Conservation (phyloP, 2,329 filamentous ascomycete genomes). For the Verruconis gallopava region DNA sequence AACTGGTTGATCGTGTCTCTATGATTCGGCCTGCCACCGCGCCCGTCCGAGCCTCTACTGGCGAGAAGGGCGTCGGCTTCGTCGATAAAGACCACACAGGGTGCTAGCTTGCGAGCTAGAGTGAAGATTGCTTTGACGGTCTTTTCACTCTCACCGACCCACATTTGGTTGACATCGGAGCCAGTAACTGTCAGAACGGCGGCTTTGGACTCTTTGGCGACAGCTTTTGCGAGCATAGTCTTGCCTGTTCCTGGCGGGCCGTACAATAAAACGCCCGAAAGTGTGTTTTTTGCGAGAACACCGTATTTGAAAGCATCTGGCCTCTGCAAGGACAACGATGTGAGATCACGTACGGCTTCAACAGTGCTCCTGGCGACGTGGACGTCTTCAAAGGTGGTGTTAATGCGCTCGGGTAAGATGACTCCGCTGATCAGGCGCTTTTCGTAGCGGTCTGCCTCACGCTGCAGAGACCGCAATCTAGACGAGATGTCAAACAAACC, state of each 20-base stretch:
- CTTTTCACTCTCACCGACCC: constrained; percentile 91
- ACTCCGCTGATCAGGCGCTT: constrained; percentile 71
- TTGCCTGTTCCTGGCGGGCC: constrained; percentile 68
- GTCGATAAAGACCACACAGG: constrained; percentile 92
- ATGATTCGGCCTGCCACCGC: constrained; percentile 41
- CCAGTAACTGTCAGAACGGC: constrained; percentile 73
- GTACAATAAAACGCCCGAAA: constrained; percentile 78
- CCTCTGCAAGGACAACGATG: constrained; percentile 70
- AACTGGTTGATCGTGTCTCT: constrained; percentile 95
- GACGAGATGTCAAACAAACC: constrained; percentile 13
- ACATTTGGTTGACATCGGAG: constrained; percentile 90
- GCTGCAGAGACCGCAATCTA: constrained; percentile 35
- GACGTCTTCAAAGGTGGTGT: constrained; percentile 77
- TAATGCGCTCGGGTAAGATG: constrained; percentile 67
- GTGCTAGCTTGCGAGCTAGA: constrained; percentile 78
- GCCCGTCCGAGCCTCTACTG: constrained; percentile 55
- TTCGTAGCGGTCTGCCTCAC: constrained; percentile 61
- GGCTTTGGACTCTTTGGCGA: constrained; percentile 52
- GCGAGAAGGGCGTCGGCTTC: constrained; percentile 90
- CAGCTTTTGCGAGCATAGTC: constrained; percentile 49
- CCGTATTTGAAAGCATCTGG: constrained; percentile 96
- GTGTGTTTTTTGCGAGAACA: constrained; percentile 79
- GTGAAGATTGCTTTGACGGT: constrained; percentile 87
- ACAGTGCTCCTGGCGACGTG: constrained; percentile 73
- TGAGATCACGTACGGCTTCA: constrained; percentile 77